Evolutionary conservation across 345 rosid species (phyloP).

Genomic region (Brassica incana): DNA sequence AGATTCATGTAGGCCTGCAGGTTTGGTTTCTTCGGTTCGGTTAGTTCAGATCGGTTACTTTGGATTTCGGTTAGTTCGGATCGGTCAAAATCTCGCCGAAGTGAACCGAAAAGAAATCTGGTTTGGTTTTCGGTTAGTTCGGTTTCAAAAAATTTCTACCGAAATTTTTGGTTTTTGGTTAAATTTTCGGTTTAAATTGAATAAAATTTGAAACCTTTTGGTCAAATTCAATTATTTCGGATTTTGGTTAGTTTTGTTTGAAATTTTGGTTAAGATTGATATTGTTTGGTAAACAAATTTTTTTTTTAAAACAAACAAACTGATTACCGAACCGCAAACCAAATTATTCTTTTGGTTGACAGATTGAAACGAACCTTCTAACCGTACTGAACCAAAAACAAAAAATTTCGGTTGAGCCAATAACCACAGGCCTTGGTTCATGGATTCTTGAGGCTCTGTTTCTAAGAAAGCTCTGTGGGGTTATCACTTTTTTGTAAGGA

Average conservation of each 20-base stretch:
- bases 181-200: too few relatives aligned
- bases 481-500: not conserved
- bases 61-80: not conserved
- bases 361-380: not conserved
- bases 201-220: too few relatives aligned
- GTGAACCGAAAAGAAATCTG: not conserved
- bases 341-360: too few relatives aligned
- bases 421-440: not conserved
- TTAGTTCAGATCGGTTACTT: too few relatives aligned
- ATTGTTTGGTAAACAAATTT: too few relatives aligned
- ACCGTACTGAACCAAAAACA: not conserved
- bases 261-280: not conserved
- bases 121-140: not conserved
- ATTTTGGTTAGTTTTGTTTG: not conserved
- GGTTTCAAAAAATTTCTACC: too few relatives aligned
- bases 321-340: too few relatives aligned
- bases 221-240: too few relatives aligned
- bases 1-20: not conserved
- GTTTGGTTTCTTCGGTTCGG: not conserved
- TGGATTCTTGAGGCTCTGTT: slow-evolving; percentile 5
- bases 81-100: not conserved
- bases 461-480: not conserved
- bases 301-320: too few relatives aligned
- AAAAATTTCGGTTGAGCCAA: too few relatives aligned
- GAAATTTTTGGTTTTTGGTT: too few relatives aligned